Evolutionary conservation across 225 moss, liverwort and hornwort species (phyloP).

Genomic region (Physcomitrium patens): DNA sequence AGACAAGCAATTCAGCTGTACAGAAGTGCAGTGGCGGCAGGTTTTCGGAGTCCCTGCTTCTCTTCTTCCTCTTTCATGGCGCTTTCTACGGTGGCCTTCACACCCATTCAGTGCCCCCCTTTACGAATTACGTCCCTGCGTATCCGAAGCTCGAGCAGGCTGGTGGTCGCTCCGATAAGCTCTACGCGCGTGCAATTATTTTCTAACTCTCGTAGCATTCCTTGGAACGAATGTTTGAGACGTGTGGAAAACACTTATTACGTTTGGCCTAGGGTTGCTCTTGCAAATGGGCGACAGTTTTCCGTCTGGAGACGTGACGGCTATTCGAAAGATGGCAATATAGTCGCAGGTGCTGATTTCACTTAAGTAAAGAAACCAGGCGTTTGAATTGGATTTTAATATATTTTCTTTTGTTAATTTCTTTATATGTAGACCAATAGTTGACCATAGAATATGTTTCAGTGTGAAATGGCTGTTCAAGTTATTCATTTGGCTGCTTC

Average conservation of each 20-base stretch:
- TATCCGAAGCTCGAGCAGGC: constrained; percentile 29
- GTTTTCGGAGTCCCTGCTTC: constrained; percentile 39
- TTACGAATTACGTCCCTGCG: constrained; percentile 36
- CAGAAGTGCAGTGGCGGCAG: constrained; percentile 49
- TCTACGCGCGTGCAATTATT: constrained; percentile 30
- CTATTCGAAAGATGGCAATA: constrained; percentile 37
- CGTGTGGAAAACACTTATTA: constrained; percentile 33
- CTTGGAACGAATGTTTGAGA: constrained; percentile 30
- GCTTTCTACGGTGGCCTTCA: constrained; percentile 42
- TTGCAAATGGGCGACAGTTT: constrained; percentile 43
- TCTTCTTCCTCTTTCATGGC: constrained; percentile 50
- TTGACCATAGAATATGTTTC: not conserved
- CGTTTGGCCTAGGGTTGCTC: constrained; percentile 35
- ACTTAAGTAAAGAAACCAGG: not conserved
- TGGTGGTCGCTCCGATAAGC: constrained; percentile 24
- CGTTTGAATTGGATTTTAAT: too few relatives aligned
- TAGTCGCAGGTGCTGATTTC: constrained; percentile 44
- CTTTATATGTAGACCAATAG: not conserved
- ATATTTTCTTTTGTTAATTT: too few relatives aligned
- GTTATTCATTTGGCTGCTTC: not conserved
- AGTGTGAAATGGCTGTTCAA: not conserved
- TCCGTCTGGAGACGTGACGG: constrained; percentile 61
- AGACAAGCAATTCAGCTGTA: constrained; percentile 61
- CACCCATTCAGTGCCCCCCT: constrained; percentile 42
- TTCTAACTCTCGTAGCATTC: constrained; percentile 25